These are phyloP conservation scores for Alternaria triticina DNA, from an alignment of 2,329 filamentous ascomycete genomes.

Conservation along the genomic window DNA sequence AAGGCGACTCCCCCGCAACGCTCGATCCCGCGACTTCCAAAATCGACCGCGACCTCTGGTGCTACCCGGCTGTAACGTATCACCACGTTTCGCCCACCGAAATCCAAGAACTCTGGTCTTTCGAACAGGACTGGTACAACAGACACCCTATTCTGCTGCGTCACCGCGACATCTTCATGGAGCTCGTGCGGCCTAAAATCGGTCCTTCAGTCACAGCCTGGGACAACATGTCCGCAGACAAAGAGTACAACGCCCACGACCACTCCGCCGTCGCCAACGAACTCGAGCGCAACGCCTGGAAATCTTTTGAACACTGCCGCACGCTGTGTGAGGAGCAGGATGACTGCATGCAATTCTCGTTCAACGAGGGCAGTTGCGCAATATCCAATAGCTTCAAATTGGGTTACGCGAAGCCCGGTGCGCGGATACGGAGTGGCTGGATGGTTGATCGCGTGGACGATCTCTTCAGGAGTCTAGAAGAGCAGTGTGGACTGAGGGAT, in stretches of 20 bases:
- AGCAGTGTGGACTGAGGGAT: conserved; percentile 40
- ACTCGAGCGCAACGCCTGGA: conserved; percentile 43
- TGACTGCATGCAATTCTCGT: conserved; percentile 46
- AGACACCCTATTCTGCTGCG: conserved; percentile 43
- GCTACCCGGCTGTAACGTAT: conserved; percentile 51
- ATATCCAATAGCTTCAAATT: conserved; percentile 38
- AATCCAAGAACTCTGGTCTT: conserved; percentile 49
- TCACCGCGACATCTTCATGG: conserved; percentile 48
- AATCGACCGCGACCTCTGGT: conserved; percentile 51
- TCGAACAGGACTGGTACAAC: conserved; percentile 49
- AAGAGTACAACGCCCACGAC: conserved; percentile 46
- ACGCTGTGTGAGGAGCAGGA: conserved; percentile 41
- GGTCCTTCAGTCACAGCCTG: conserved; percentile 29
- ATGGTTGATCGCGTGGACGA: conserved; percentile 46
- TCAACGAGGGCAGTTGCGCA: conserved; percentile 40
- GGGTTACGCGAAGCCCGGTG: conserved; percentile 39
- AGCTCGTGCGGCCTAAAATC: conserved; percentile 42
- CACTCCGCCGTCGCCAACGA: conserved; percentile 26
- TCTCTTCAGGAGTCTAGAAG: conserved; percentile 40
- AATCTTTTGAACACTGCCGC: conserved; percentile 44
- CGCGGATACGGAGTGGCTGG: conserved; percentile 42
- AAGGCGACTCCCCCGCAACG: conserved; percentile 53
- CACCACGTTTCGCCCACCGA: conserved; percentile 48
- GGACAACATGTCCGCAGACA: conserved; percentile 48
- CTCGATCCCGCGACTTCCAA: conserved; percentile 47